Base-by-base conservation (phyloP, 1,139 yeast genomes). In the Diutina mesorugosa region DNA sequence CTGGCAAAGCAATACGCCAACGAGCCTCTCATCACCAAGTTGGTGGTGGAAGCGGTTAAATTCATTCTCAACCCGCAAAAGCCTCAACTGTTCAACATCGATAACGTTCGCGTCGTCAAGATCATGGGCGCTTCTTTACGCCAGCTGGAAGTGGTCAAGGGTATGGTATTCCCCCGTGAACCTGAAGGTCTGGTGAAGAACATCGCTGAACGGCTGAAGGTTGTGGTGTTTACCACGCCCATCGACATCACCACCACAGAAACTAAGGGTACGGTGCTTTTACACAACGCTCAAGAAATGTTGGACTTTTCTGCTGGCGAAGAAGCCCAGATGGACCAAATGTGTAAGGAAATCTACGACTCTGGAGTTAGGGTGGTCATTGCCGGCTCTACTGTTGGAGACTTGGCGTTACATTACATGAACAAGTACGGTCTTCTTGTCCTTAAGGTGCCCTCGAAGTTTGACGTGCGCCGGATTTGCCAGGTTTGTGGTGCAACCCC, bases 401-500 rank as follows among this genome's bases (percentile, higher is more conserved):
- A 91, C 64, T 77, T 93, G 60, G 96, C 97, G 10, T 80, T 90
- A 66, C 98, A 93, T 72, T 93, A 90, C 71, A 77, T 93, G 70
- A 90, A 93, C 76, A 85, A 95, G 70, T 85, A 87, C 67, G 86
- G 85, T 46, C 86, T 93, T 56, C 75, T 93, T 61, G 93, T 91
- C 30, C 80, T 93, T 71, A 87, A 87, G 67, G 96, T 93, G 51
- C 93, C 96, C 60, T 87, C 96, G 59, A 93, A 93, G 70, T 93
- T 93, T 67, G 99, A 93, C 67, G 75, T 93, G 61, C 85, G 98
- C 74, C 85, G 99, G 70, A 76, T 93, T 60, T 87, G 96, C 67
- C 87, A 97, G 68, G 99, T 93, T 21, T 91, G 97, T 73, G 98
- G 98, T 56, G 98, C 98, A 51, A 87, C 97, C 26, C 97, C 99